Evolutionary conservation across 306 rosid genomes (phyloP), one percentile per base, ranked within the genome.

Genomic region (Cucumis melo): DNA sequence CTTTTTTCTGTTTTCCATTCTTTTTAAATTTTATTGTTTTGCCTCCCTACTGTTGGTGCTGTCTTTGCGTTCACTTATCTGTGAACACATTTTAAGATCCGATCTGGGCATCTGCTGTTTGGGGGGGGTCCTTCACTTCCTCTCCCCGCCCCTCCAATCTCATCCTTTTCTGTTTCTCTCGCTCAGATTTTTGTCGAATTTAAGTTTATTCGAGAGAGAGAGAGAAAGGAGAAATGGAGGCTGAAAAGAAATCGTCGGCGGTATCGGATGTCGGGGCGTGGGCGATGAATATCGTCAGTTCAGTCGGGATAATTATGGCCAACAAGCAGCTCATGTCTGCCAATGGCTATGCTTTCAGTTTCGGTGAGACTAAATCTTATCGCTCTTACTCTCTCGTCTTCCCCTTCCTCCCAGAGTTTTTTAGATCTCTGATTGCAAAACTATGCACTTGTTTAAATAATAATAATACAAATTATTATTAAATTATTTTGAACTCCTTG

Each of bases 281-380:
- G 98, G 96, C 86, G 54, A 89, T 91, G 95, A 93, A 93, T 81
- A 85, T 93, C 36, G 78, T 93, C 56, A 93, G 97, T 81, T 93
- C 97, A 62, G 98, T 93, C 41, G 96, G 97, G 24, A 89, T 93
- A 65, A 93, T 93, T 67, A 93, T 93, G 91, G 97, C 92, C 72
- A 93, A 93, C 83, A 93, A 93, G 81, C 91, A 89, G 84, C 98
- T 91, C 81, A 93, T 93, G 98, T 91, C 97, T 57, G 41, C 60
- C 77, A 78, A 74, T 77, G 98, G 98, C 19, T 93, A 89, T 44
- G 95, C 86, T 65, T 93, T 93, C 85, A 24, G 77, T 70, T 93
- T 93, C 68, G 96, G 96, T 93, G 46, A 79, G 85, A 36, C 51
- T 66, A 20, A 23, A 75, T 80, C 68, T 44, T 56, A 3, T 73